These are phyloP conservation scores for Sporisorium reilianum DNA, from an alignment of 1,284 basidiomycete species.

Conservation along the genomic window DNA sequence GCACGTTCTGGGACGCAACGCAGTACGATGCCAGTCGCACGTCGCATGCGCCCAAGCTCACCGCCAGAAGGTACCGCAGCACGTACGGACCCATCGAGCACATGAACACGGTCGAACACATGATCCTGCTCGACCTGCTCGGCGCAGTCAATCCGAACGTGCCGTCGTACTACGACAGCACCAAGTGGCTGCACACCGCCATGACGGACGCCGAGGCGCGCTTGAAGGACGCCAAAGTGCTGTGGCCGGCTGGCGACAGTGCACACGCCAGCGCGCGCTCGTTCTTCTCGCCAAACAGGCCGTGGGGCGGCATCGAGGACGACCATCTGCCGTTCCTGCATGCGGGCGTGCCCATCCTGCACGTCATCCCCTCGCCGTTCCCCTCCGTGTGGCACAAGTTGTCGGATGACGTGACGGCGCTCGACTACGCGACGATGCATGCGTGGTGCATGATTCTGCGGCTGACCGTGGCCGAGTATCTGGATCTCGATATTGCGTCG, in stretches of 20 bases:
- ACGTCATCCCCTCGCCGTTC: constrained; percentile 90
- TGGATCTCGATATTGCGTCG: constrained; percentile 74
- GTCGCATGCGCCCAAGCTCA: constrained; percentile 15
- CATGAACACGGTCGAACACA: constrained; percentile 64
- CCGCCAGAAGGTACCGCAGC: constrained; percentile 23
- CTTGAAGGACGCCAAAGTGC: constrained; percentile 22
- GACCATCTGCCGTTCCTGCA: constrained; percentile 93
- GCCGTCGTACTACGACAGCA: constrained; percentile 57
- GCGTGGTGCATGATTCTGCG: constrained; percentile 86
- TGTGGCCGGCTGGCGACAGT: constrained; percentile 46
- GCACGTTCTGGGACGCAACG: constrained; percentile 34
- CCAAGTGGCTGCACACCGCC: constrained; percentile 56
- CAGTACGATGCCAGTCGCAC: constrained; percentile 14
- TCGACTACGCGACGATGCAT: constrained; percentile 86
- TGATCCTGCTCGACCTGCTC: constrained; percentile 65
- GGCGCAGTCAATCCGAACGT: constrained; percentile 56
- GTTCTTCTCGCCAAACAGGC: constrained; percentile 34
- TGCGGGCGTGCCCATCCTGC: constrained; percentile 86
- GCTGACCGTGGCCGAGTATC: constrained; percentile 89
- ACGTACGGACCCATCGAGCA: constrained; percentile 44
- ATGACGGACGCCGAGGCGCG: constrained; percentile 52
- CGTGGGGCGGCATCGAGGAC: constrained; percentile 83
- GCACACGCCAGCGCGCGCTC: constrained; percentile 6
- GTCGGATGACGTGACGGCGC: constrained; percentile 87
- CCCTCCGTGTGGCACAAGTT: constrained; percentile 91